phyloP scores from a whole-genome alignment of 2,329 filamentous ascomycete species.

The Diplodia seriata region DNA sequence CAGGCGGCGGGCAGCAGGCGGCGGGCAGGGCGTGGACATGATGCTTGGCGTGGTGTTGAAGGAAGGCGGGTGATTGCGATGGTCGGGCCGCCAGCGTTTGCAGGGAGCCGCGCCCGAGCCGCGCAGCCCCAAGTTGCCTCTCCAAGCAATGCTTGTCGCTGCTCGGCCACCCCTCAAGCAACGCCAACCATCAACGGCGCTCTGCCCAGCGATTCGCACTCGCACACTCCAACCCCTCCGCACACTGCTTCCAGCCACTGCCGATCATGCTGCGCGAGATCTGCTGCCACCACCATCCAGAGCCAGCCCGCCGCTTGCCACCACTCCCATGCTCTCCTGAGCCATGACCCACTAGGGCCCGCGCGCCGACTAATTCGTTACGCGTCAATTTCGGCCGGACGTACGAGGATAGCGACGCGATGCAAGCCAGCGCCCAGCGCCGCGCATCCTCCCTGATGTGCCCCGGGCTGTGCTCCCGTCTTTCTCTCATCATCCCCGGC shows the following conservation, averaged over 20 bases:
- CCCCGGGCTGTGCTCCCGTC: constrained; percentile 23
- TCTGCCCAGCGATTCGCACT: background rate
- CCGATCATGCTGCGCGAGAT: constrained; percentile 10
- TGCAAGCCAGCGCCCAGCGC: constrained; percentile 8
- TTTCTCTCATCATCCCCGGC: constrained; percentile 28
- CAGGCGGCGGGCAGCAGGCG: background rate
- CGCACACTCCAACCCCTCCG: background rate
- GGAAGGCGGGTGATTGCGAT: constrained; percentile 19
- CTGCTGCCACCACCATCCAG: background rate
- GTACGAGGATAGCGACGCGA: constrained; percentile 9
- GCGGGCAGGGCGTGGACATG: background rate
- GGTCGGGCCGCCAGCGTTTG: background rate
- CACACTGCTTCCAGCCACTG: background rate
- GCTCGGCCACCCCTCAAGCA: constrained; percentile 9
- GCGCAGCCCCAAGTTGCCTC: constrained; percentile 14
- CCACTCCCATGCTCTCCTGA: constrained; percentile 15
- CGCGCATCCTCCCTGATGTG: constrained; percentile 20
- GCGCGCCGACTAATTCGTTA: constrained; percentile 31
- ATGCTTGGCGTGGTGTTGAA: constrained; percentile 33
- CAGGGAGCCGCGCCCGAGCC: constrained; percentile 19
- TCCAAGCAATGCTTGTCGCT: constrained; percentile 22
- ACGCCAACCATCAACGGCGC: constrained; percentile 18
- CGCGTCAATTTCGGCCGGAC: constrained; percentile 33
- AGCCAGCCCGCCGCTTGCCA: constrained; percentile 4
- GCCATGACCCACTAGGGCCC: constrained; percentile 30